These are phyloP conservation scores for Salvia rosmarinus DNA, from an alignment of 257 asterid species.

Conservation along the genomic window DNA sequence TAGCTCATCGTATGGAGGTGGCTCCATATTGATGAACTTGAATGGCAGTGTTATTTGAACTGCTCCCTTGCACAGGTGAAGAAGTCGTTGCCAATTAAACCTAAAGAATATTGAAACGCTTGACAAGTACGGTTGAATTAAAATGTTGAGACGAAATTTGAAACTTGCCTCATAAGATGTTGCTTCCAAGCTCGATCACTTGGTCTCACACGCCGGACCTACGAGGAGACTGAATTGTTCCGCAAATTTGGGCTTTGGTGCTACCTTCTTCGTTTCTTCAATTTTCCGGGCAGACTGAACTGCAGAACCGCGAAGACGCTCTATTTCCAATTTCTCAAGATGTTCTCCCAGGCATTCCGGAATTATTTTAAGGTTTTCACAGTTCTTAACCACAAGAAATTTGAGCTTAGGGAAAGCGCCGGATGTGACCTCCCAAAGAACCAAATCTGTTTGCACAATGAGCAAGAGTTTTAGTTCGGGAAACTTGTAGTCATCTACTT, in stretches of 20 bases:
- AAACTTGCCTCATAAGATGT: background rate
- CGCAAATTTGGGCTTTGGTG: too few species aligned
- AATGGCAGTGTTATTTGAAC: background rate
- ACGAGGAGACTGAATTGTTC: background rate
- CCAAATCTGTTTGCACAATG: constrained; percentile 32
- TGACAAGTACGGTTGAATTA: too few species aligned
- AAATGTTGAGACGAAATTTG: background rate
- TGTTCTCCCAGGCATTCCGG: constrained; percentile 33
- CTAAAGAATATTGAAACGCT: too few species aligned
- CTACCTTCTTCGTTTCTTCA: background rate
- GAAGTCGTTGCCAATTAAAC: background rate
- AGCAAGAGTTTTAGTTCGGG: constrained; percentile 35
- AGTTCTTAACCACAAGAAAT: constrained; percentile 36
- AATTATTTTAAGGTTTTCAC: constrained; percentile 32
- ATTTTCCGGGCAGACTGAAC: constrained; percentile 18
- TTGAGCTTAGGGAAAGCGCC: constrained; percentile 35
- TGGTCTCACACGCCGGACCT: background rate
- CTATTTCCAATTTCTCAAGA: constrained; percentile 24
- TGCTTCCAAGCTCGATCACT: background rate
- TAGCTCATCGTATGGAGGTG: background rate
- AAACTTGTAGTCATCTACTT: background rate
- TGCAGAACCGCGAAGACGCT: background rate
- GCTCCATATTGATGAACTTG: background rate
- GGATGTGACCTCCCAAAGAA: constrained; percentile 34
- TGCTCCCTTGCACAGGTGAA: background rate